Base-by-base conservation (phyloP, 2,329 filamentous ascomycete species). In the Colletotrichum australisinense region DNA sequence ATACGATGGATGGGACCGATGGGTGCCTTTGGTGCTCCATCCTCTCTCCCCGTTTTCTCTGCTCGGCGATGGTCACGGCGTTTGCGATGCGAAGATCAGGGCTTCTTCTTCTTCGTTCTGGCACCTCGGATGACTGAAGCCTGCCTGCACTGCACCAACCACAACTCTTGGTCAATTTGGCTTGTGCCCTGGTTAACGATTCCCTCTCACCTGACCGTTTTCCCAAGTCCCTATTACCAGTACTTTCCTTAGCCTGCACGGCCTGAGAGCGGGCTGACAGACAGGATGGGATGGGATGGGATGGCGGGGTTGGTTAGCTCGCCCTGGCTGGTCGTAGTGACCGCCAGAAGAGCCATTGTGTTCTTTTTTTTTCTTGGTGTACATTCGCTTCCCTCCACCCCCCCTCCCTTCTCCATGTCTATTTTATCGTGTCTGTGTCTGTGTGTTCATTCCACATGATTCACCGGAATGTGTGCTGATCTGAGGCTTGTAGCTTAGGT, bases 371-470 rank as follows among this genome's bases (percentile, higher is more conserved):
- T 24, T 52, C 57, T 68, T 26, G 16, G 49, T 26, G 46, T 42
- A 49, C 30, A 46, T 38, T 63, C 49, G 46, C 55, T 56, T 66
- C 52, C 28, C 57, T 62, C 56, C 46, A 30, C 28, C 58, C 22
- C 38, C 63, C 46, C 46, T 56, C 35, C 56, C 30, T 30, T 66
- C 42, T 53, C 42, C 42, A 42, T 32, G 42, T 52, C 56, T 46
- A 46, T 57, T 53, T n/a, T 35, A 14, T 67, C 26, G 24, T 71
- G 32, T 35, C 46, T 56, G 60, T 71, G 60, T 70, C 46, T 56
- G 55, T 73, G 67, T 70, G 67, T 53, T 30, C 55, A 70, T 70
- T 70, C 67, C 71, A 53, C 56, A 73, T 62, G 49, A 70, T 73
- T 56, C 62, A 66, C 62, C 42, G 46, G 67, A 64, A 66, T 58